A percentile compares a stretch with the other conserved stretches of the same genome.
Evolutionary conservation across 2,329 filamentous ascomycete genomes (phyloP).

Genomic region (Arthrobotrys entomopaga): DNA sequence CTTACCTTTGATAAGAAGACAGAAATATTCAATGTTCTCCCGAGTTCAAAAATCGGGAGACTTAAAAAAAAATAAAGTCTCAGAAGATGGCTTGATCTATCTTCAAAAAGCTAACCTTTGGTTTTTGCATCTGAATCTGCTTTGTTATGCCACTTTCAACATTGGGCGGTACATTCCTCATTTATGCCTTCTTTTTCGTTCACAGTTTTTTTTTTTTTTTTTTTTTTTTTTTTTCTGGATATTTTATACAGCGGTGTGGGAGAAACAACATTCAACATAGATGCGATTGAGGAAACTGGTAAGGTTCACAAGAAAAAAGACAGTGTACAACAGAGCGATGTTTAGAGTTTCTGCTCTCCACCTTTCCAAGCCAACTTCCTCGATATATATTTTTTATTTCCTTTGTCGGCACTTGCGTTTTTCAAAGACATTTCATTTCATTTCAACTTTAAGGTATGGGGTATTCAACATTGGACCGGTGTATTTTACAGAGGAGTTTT

Average conservation of each 20-base stretch:
- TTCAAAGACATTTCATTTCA: background rate
- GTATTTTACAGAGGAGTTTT: conserved; percentile 45
- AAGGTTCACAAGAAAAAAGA: background rate
- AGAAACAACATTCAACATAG: conserved; percentile 45
- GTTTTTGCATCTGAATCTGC: background rate
- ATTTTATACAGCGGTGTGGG: conserved; percentile 11
- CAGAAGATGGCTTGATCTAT: background rate
- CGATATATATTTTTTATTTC: conserved; percentile 2
- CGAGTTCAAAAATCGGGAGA: background rate
- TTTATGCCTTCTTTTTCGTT: background rate
- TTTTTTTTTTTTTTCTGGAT: no score
- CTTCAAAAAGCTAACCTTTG: background rate
- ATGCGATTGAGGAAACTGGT: conserved; percentile 11
- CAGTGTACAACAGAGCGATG: conserved; percentile 2
- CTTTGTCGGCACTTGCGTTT: conserved; percentile 18
- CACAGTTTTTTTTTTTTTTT: conserved; percentile 2
- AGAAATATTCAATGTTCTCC: no score
- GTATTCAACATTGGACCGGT: conserved; percentile 54
- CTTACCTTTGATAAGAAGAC: background rate
- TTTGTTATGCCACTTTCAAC: conserved; percentile 44
- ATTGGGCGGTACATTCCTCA: conserved; percentile 23
- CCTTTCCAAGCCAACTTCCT: background rate
- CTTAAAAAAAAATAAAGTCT: background rate
- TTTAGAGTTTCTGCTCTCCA: conserved; percentile 5
- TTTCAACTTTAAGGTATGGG: conserved; percentile 10